Base-by-base conservation (phyloP, 768 basidiomycete genomes). In the Tulasnella sp. region DNA sequence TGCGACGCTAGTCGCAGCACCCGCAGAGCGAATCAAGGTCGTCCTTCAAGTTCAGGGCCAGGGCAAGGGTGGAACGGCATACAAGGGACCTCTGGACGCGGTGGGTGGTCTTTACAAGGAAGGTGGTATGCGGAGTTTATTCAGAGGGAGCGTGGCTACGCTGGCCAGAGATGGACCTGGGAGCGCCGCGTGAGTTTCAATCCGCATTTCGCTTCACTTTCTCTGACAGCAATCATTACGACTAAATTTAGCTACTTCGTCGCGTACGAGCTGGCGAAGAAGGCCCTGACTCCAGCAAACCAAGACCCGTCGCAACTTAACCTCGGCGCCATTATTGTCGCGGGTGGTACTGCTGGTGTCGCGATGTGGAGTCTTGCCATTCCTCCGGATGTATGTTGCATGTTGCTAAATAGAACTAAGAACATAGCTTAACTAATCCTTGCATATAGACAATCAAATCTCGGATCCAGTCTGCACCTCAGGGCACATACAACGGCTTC, bases 361-460 rank as follows among this genome's bases (percentile, higher is more conserved):
- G 92, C 92, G 38, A 98, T 99, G 96, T 99, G 96, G 96, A 76
- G 87, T 17, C 77, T 98, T 65, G 94, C 90, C 24, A 96, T 99
- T 65, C 96, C 96, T 49, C 93, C 94, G 48, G 94, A 99, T 70
- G 93, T 92, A 67, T 63, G 87, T 75, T 24, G 9, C 8, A 0
- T 19, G 15, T 2, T 30, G 7, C 50, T 31, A 42, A 50, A n/a
- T 5, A 15, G 15, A 38, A 38, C 7, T 15, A 7, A 38, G 34
- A 48, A 48, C 45, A 5, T n/a, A 24, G 22, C 27, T 27, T 42
- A n/a, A 42, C 7, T 11, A 12, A 42, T 8, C 15, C 34, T n/a
- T 4, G 29, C 21, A 1, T 24, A 44, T 66, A 96, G 93, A 92
- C 94, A 29, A 72, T 98, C 65, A 99, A 99, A 76, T 97, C 92